Evolutionary conservation across 371 early-diverging fungal species (phyloP).

Genomic region (Saksenaea oblongispora): DNA sequence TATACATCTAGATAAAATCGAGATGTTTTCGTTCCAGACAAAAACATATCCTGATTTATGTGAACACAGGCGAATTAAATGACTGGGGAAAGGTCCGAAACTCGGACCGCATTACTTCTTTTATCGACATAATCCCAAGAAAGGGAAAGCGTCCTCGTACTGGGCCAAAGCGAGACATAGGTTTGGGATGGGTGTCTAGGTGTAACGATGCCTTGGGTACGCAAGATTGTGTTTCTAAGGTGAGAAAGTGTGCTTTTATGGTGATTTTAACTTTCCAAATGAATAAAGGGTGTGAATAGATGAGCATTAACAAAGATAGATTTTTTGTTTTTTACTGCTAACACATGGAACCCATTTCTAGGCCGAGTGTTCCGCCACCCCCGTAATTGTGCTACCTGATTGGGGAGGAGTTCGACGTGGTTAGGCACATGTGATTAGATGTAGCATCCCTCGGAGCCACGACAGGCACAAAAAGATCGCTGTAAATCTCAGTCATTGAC

Average conservation of each 20-base stretch:
- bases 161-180: not conserved
- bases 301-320: not conserved
- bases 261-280: no score
- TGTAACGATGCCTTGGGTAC: no score
- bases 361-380: not conserved
- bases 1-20: not conserved
- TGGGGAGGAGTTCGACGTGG: not conserved
- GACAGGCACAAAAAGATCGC: not conserved
- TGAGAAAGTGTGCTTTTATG: no score
- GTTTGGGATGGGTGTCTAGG: not conserved
- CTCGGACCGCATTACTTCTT: not conserved
- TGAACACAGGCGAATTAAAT: not conserved
- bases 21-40: not conserved
- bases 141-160: not conserved
- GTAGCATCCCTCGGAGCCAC: not conserved
- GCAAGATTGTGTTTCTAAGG: no score
- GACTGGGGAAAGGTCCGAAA: not conserved
- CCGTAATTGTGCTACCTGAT: not conserved
- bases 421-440: not conserved
- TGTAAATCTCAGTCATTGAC: not conserved
- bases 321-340: no score
- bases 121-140: not conserved
- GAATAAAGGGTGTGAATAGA: no score
- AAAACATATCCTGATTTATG: not conserved
- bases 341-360: not conserved